Evolutionary conservation across 805 yeast species (phyloP), one percentile per base, ranked within the genome.

Genomic region (Zygoascus tannicola): DNA sequence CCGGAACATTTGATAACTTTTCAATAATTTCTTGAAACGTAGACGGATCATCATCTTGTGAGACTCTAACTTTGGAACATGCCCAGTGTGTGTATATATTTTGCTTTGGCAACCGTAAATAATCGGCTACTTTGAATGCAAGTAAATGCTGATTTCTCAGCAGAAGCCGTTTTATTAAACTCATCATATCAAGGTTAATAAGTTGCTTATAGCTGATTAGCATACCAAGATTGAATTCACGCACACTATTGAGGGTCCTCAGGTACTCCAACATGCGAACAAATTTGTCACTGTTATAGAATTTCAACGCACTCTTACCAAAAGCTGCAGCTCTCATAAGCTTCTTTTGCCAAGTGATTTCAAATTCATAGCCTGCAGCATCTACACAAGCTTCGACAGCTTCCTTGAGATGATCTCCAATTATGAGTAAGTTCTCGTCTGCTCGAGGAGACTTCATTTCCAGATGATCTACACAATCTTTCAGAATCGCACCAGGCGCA

Each of bases 21-120:
- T 67, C 63, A 4, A 73, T 56, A 0, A 90, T 67, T 19, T 67
- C 57, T 35, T 77, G 73, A 8, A 90, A 61, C 32, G 75, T 76
- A 4, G 69, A 67, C 56, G 90, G 97, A 1, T 73, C 69, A 45
- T 70, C 50, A 22, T 70, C 72, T 4, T 69, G 54, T 14, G 81
- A 79, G 23, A 64, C 62, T 45, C 69, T 71, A 20, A 88, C 76
- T 56, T 85, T 83, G 28, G 73, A 64, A 46, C 80, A 74, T 4
- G 95, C 88, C 97, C 97, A 92, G 50, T 80, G 73, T 1, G 76
- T 68, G 55, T 81, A 82, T 0, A 92, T 73, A 14, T 61, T 49
- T 55, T 74, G 74, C 41, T 65, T 66, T 37, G 74, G 78, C 40
- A 67, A 61, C 38, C 62, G 64, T 51, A 70, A 66, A 22, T 74